A percentile compares a stretch with the other conserved stretches of the same genome.
Conservation (phyloP, 2,329 filamentous ascomycete genomes). For the Phaeophleospora eucalypticola region DNA sequence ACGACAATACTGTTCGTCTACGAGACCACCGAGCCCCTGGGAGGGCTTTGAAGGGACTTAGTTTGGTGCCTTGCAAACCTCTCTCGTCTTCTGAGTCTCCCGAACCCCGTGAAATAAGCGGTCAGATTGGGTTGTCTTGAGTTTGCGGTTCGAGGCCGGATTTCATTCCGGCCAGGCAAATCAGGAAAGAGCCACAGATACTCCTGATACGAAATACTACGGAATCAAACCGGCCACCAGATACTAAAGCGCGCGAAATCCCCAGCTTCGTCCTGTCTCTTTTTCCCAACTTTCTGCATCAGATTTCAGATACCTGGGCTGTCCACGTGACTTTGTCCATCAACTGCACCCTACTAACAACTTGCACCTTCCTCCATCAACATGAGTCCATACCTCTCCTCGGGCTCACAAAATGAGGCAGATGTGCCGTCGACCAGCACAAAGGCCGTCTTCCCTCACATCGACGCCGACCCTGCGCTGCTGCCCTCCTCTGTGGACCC, state of each 20-base stretch:
- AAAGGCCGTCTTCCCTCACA: constrained; percentile 23
- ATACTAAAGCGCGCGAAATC: constrained; percentile 17
- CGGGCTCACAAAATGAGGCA: constrained; percentile 5
- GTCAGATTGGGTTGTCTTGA: constrained; percentile 1
- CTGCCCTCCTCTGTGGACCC: constrained; percentile 29
- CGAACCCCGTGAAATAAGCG: not conserved
- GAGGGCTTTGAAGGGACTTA: not conserved
- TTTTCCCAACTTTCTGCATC: constrained; percentile 12
- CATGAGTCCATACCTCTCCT: constrained; percentile 22
- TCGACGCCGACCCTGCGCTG: constrained; percentile 25
- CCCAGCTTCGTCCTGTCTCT: constrained; percentile 16
- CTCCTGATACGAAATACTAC: constrained; percentile 15
- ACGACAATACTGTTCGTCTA: constrained; percentile 1
- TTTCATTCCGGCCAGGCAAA: constrained; percentile 24
- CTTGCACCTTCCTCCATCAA: too few relatives aligned
- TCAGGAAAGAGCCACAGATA: constrained; percentile 7
- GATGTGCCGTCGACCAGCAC: constrained; percentile 14
- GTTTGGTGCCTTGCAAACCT: not conserved
- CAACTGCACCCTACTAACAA: constrained; percentile 1
- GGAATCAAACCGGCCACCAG: constrained; percentile 17
- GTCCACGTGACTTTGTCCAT: constrained; percentile 10
- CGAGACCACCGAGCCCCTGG: not conserved
- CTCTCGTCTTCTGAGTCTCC: not conserved
- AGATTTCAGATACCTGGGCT: constrained; percentile 1
- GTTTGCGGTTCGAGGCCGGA: constrained; percentile 12